Conservation (phyloP, 2,329 filamentous ascomycete species). For the Colletotrichum scovillei region DNA sequence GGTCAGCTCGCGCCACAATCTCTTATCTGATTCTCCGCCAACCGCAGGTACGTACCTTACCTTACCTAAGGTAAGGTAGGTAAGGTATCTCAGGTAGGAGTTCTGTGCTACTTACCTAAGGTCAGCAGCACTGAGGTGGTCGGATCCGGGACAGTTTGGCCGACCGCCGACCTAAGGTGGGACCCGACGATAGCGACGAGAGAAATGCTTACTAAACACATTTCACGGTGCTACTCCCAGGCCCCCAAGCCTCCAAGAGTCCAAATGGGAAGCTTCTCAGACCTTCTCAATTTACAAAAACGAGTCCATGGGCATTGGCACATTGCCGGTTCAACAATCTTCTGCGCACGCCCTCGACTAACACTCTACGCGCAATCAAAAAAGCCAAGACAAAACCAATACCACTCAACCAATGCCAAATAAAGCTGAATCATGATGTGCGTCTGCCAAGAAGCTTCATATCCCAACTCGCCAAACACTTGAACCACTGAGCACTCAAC, state of each 20-base stretch:
- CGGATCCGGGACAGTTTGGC: conserved; percentile 1
- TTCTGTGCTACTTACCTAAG: too few species aligned
- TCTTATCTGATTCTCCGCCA: conserved; percentile 1
- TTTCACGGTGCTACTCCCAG: not conserved
- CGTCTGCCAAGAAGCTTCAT: conserved; percentile 18
- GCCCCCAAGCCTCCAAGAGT: not conserved
- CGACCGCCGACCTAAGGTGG: not conserved
- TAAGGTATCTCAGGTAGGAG: too few species aligned
- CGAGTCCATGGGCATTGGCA: not conserved
- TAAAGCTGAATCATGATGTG: conserved; percentile 20
- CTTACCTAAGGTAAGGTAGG: too few species aligned
- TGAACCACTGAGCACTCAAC: not conserved
- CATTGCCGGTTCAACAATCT: not conserved
- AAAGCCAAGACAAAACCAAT: not conserved
- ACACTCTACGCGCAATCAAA: not conserved
- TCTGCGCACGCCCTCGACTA: not conserved
- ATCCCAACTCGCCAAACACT: not conserved
- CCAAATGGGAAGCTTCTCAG: not conserved
- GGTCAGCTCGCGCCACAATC: conserved; percentile 1
- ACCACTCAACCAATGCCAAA: not conserved
- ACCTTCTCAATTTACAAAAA: not conserved
- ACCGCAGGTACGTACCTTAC: too few species aligned
- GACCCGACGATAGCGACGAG: too few species aligned
- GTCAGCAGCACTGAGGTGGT: not conserved
- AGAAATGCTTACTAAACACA: not conserved